A percentile compares a stretch with the other conserved stretches of the same genome.
Evolutionary conservation across 495 filamentous ascomycete species (phyloP).

Genomic region (Penicillium cataractarum): DNA sequence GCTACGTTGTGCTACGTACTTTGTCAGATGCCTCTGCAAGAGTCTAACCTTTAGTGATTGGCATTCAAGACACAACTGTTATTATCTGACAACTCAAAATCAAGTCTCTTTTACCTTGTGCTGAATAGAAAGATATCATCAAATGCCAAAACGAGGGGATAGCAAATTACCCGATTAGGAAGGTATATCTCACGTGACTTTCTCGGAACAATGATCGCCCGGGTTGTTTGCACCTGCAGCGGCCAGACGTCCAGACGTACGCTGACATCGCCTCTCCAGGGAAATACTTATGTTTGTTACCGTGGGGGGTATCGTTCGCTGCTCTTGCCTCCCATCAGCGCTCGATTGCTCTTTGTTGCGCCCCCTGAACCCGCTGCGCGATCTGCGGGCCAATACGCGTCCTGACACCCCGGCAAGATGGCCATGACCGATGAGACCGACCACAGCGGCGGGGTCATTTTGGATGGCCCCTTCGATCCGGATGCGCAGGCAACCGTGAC

Average conservation of each 20-base stretch:
- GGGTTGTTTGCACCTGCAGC: constrained; percentile 12
- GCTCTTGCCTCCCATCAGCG: neutral
- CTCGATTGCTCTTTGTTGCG: neutral
- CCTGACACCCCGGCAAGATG: constrained; percentile 22
- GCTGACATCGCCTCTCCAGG: neutral
- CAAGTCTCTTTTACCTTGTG: too few relatives aligned
- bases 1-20: neutral
- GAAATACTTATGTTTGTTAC: neutral
- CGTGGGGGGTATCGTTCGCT: neutral
- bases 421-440: constrained; percentile 44
- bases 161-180: constrained; percentile 9
- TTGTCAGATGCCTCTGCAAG: neutral
- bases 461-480: constrained; percentile 67
- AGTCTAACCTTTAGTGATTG: too few relatives aligned
- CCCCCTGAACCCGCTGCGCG: neutral
- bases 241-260: neutral
- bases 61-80: too few relatives aligned
- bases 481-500: constrained; percentile 93
- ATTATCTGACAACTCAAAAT: too few relatives aligned
- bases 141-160: neutral
- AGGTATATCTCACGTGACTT: constrained; percentile 1
- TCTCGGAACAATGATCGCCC: constrained; percentile 15
- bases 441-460: constrained; percentile 50
- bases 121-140: neutral
- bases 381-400: constrained; percentile 7